phyloP scores from a whole-genome alignment of 768 basidiomycete genomes.

The Chalciporus pseudorubinellus region DNA sequence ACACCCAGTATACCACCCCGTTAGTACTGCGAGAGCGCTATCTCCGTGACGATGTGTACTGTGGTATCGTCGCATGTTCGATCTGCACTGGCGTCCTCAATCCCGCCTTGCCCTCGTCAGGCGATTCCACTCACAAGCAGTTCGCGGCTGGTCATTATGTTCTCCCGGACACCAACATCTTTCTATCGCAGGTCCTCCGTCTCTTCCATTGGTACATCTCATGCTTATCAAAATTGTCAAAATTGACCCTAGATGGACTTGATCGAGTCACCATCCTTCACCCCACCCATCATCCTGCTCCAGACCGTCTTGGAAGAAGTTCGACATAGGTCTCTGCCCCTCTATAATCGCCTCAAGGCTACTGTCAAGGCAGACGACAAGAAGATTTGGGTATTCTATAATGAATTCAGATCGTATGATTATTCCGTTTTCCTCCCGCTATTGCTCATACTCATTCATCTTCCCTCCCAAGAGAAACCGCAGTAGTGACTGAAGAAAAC shows the following conservation, averaged over 20 bases:
- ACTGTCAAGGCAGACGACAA: slow-evolving; percentile 85
- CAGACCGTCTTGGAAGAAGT: slow-evolving; percentile 98
- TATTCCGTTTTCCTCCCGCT: neutral
- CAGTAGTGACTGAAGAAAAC: slow-evolving; percentile 68
- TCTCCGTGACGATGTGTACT: slow-evolving; percentile 86
- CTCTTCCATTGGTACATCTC: neutral
- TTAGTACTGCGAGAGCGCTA: slow-evolving; percentile 91
- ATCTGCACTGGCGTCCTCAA: slow-evolving; percentile 48
- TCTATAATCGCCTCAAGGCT: slow-evolving; percentile 89
- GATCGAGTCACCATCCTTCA: slow-evolving; percentile 73
- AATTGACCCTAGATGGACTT: slow-evolving; percentile 77
- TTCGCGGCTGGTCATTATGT: slow-evolving; percentile 75
- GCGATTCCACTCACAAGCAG: slow-evolving; percentile 52
- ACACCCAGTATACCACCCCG: neutral
- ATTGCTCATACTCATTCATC: neutral
- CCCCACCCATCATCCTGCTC: slow-evolving; percentile 79
- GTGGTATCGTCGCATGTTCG: slow-evolving; percentile 73
- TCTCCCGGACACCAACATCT: slow-evolving; percentile 93
- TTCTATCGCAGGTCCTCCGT: slow-evolving; percentile 71
- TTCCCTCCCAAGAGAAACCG: slow-evolving; percentile 63
- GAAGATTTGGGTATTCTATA: slow-evolving; percentile 80
- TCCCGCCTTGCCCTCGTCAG: slow-evolving; percentile 55
- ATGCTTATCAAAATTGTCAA: slow-evolving; percentile 5
- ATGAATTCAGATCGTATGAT: slow-evolving; percentile 79
- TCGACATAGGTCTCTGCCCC: slow-evolving; percentile 85